Base-by-base conservation (phyloP, 2,329 filamentous ascomycete genomes). In the Thermoascus crustaceus region DNA sequence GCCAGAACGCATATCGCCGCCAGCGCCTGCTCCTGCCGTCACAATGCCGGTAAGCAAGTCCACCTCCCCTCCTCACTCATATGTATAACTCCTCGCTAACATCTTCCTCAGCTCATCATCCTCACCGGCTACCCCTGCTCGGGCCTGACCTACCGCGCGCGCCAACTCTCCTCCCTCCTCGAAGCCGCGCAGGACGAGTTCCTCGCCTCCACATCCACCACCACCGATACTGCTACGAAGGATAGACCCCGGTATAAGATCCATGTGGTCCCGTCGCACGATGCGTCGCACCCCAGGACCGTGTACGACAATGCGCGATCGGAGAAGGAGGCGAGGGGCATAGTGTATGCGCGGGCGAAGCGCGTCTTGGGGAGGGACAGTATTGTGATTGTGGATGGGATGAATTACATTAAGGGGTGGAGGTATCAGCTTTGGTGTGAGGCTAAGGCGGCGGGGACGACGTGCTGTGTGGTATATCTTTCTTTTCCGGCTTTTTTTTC, bases 341-440 rank as follows among this genome's bases (percentile, higher is more conserved):
- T 75, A 13, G 69, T 75, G 40, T 76, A 75, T 46, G 73, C 73
- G 7, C 73, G 76, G 40, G 69, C 79, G 38, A 80, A 79, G 57
- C 67, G 77, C 21, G 60, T 67, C 14, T 58, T 81, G 30, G 66
- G 67, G 11, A 67, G 66, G 32, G 72, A 78, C 52, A 71, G 67
- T 31, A 71, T 81, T 38, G 75, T 80, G 27, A 72, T 81, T 33
- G 69, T 76, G 2, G 76, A 81, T 55, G 73, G 72, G 20, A 66
- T 78, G 61, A 80, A 81, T 53, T 80, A 81, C 55, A 81, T 81
- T 61, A 81, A 81, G 55, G 77, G 76, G 13, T 80, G 75, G 56
- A 66, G 76, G 24, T 81, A 81, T 49, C 77, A 81, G 58, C 57
- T 81, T 27, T 80, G 76, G 66, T 81, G 76, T 51, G 76, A 81